Evolutionary conservation across 352 stramenopile genomes (phyloP).

Genomic region (Poterioochromonas sp.): DNA sequence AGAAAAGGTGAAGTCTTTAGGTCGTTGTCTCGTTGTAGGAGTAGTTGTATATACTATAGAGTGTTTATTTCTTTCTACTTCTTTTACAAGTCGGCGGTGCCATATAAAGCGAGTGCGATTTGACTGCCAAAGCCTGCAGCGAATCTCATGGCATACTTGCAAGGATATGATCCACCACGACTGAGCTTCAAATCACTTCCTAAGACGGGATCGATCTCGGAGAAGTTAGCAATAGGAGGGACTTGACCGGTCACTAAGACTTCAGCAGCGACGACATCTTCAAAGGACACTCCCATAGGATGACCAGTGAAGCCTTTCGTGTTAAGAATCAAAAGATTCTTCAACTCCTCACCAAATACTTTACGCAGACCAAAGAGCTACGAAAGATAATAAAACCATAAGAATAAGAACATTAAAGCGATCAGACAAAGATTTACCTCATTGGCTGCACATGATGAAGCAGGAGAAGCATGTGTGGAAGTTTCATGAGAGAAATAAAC

Average conservation of each 20-base stretch:
- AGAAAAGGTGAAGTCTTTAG: no score
- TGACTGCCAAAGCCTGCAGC: constrained; percentile 89
- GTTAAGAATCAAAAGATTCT: constrained; percentile 53
- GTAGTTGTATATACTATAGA: no score
- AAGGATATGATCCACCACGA: constrained; percentile 54
- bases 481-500: constrained; percentile 96
- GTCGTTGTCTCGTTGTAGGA: no score
- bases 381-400: neutral
- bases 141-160: constrained; percentile 85
- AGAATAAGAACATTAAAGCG: constrained; percentile 43
- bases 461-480: constrained; percentile 82
- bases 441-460: constrained; percentile 81
- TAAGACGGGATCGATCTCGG: constrained; percentile 33
- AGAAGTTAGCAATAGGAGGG: constrained; percentile 81
- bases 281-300: constrained; percentile 90
- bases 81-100: neutral
- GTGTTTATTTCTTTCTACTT: no score
- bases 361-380: constrained; percentile 55
- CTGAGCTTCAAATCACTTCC: constrained; percentile 45
- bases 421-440: constrained; percentile 52
- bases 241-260: constrained; percentile 69
- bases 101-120: constrained; percentile 88
- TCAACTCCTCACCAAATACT: constrained; percentile 65
- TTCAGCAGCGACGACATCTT: constrained; percentile 85
- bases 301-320: constrained; percentile 80